phyloP scores from a whole-genome alignment of 2,329 filamentous ascomycete genomes.

The Plectosphaerella sp. region DNA sequence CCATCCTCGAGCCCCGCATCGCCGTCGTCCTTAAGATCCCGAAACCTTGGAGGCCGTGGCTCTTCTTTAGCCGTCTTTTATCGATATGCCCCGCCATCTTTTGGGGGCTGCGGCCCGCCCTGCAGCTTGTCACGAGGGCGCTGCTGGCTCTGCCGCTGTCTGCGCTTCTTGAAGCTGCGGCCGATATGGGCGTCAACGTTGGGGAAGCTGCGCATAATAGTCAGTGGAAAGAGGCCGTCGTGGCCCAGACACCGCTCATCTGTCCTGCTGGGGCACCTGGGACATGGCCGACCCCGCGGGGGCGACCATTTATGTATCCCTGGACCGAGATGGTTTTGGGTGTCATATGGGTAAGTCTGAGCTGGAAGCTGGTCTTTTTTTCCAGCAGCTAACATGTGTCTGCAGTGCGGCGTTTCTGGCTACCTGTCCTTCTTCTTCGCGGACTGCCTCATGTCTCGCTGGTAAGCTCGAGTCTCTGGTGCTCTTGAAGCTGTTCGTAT shows the following conservation, averaged over 20 bases:
- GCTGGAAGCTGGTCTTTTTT: no score
- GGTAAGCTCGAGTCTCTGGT: slow-evolving; percentile 41
- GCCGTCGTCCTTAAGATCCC: slow-evolving; percentile 74
- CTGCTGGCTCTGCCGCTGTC: slow-evolving; percentile 30
- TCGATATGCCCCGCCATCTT: slow-evolving; percentile 67
- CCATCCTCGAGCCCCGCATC: slow-evolving; percentile 68
- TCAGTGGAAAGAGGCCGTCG: neutral
- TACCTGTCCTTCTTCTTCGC: slow-evolving; percentile 81
- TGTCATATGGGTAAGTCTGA: slow-evolving; percentile 63
- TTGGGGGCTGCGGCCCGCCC: slow-evolving; percentile 66
- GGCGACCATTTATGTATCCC: slow-evolving; percentile 20
- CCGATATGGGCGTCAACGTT: slow-evolving; percentile 3
- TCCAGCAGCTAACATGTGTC: neutral
- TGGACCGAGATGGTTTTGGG: slow-evolving; percentile 68
- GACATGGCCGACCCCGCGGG: slow-evolving; percentile 10
- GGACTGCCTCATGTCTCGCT: slow-evolving; percentile 80
- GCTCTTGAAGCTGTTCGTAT: neutral
- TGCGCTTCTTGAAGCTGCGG: slow-evolving; percentile 6
- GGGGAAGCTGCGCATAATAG: slow-evolving; percentile 10
- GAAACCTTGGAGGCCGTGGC: slow-evolving; percentile 65
- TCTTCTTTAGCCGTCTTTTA: slow-evolving; percentile 68
- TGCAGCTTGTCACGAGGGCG: slow-evolving; percentile 64
- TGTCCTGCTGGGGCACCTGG: slow-evolving; percentile 40
- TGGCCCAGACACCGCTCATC: slow-evolving; percentile 17
- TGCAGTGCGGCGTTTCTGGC: slow-evolving; percentile 68